Percentiles rank a stretch among this genome's conserved stretches.
Conservation (phyloP, 1,284 basidiomycete species). For the Rhodofomes roseus region DNA sequence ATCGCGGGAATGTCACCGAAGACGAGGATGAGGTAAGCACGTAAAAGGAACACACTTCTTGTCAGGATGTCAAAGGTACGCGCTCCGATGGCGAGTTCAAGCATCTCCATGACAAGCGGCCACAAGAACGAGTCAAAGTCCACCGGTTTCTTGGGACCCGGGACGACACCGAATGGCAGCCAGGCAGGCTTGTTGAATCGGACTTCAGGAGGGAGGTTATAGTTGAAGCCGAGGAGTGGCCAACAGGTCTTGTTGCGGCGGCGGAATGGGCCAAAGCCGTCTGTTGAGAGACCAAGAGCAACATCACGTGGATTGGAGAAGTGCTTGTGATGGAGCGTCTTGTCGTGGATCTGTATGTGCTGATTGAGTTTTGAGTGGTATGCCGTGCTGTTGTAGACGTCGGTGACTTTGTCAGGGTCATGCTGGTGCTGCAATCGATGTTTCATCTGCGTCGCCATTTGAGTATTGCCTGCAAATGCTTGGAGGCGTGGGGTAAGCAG, state of each 20-base stretch:
- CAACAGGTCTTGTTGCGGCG: conserved; percentile 34
- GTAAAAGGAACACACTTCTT: conserved; percentile 28
- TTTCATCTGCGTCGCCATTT: conserved; percentile 13
- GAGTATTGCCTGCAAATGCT: conserved; percentile 6
- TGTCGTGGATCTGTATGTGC: conserved; percentile 13
- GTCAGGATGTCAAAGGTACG: conserved; percentile 29
- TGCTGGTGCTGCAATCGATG: conserved; percentile 19
- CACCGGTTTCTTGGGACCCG: not conserved
- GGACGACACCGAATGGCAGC: conserved; percentile 28
- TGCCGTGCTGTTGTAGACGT: conserved; percentile 21
- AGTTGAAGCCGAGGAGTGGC: conserved; percentile 40
- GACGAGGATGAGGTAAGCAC: conserved; percentile 36
- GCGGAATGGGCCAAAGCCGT: conserved; percentile 39
- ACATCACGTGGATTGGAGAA: conserved; percentile 27
- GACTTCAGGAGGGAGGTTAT: conserved; percentile 36
- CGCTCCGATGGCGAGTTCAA: conserved; percentile 33
- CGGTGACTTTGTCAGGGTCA: conserved; percentile 9
- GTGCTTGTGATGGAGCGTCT: conserved; percentile 15
- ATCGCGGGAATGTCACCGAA: conserved; percentile 24
- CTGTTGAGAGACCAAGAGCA: conserved; percentile 28
- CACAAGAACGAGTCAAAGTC: conserved; percentile 36
- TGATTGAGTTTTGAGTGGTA: conserved; percentile 14
- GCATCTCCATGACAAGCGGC: conserved; percentile 35
- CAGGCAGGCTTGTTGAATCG: conserved; percentile 30
- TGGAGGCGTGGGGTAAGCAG: conserved; percentile 16